phyloP scores from a whole-genome alignment of 169 alveolate species.

The Perkinsus olseni region DNA sequence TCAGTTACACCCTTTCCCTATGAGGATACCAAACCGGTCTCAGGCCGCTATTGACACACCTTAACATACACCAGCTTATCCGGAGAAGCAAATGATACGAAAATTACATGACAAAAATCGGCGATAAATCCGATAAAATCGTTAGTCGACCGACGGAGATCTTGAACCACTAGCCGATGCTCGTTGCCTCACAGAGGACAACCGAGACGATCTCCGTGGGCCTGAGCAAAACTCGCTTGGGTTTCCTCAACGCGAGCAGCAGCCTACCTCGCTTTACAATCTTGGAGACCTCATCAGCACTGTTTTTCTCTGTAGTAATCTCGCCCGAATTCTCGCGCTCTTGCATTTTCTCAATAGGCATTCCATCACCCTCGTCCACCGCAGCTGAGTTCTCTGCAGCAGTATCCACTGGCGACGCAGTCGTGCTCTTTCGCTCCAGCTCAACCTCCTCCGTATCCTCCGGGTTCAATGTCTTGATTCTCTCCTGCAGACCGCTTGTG shows the following conservation, averaged over 20 bases:
- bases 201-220: not conserved
- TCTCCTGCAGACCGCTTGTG: not conserved
- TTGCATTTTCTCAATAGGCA: not conserved
- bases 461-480: not conserved
- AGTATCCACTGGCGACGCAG: not conserved
- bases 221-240: not conserved
- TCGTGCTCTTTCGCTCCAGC: not conserved
- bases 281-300: too few species aligned
- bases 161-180: not conserved
- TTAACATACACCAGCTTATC: too few species aligned
- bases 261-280: too few species aligned
- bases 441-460: not conserved
- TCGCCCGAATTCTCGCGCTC: not conserved
- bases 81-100: too few species aligned
- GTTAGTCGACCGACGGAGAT: not conserved
- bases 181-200: not conserved
- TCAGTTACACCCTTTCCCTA: too few species aligned
- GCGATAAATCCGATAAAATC: not conserved
- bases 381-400: not conserved
- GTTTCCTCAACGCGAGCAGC: too few species aligned
- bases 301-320: too few species aligned
- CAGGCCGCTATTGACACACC: too few species aligned
- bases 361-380: not conserved
- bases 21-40: too few species aligned
- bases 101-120: not conserved